phyloP scores from a whole-genome alignment of 148 eudicot genomes.

The Bassia scoparia region DNA sequence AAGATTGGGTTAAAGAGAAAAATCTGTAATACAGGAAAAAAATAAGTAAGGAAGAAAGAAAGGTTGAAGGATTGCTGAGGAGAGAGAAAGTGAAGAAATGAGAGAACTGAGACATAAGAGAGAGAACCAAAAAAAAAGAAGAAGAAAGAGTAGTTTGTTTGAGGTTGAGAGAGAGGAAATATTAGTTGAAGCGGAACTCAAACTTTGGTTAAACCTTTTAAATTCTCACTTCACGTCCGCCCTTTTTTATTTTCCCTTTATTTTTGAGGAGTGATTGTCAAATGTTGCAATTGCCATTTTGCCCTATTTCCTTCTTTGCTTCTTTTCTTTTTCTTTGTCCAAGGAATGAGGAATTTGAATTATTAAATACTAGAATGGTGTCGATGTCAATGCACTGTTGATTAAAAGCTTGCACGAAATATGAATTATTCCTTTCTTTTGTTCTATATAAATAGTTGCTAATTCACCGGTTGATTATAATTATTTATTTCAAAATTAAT shows the following conservation, averaged over 20 bases:
- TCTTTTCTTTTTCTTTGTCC: too few species aligned
- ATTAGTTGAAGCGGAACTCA: not conserved
- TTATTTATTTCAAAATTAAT: too few species aligned
- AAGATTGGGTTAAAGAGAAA: constrained; percentile 23
- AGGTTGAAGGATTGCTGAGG: not conserved
- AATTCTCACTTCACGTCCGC: constrained; percentile 35
- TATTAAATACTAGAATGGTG: too few species aligned
- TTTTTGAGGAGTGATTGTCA: too few species aligned
- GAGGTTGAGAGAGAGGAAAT: constrained; percentile 24
- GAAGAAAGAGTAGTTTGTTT: not conserved
- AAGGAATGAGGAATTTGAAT: too few species aligned
- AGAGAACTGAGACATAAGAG: constrained; percentile 1
- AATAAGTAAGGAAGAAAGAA: not conserved
- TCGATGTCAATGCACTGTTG: too few species aligned
- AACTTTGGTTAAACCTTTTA: constrained; percentile 16
- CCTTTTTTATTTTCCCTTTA: not conserved
- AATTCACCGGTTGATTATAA: too few species aligned
- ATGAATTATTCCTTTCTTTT: too few species aligned
- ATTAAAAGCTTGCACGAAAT: too few species aligned
- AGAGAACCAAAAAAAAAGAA: constrained; percentile 10
- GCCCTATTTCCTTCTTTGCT: not conserved
- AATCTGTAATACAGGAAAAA: not conserved
- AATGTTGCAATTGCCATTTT: not conserved
- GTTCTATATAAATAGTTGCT: too few species aligned
- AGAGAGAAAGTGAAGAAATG: constrained; percentile 11